Conservation (phyloP, 2,329 filamentous ascomycete species). For the Cercospora sesami region DNA sequence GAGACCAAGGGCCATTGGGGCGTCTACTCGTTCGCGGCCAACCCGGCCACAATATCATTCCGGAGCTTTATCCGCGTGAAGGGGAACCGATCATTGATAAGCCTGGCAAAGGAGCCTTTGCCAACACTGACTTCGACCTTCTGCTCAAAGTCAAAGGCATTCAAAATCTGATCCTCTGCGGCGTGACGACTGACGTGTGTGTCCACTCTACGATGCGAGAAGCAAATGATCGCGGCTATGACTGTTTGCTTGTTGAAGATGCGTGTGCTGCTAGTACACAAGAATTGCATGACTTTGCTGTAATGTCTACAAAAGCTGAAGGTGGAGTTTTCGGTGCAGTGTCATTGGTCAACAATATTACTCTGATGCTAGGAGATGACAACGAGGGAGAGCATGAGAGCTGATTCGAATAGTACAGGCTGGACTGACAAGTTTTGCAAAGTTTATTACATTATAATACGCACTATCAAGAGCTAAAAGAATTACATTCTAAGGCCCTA, state of each 20-base stretch:
- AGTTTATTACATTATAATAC: neutral
- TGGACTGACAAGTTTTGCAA: neutral
- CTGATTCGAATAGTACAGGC: neutral
- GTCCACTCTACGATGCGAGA: conserved; percentile 58
- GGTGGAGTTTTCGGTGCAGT: conserved; percentile 35
- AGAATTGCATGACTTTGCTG: conserved; percentile 44
- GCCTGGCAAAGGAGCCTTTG: conserved; percentile 55
- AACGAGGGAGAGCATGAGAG: neutral
- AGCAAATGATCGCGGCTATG: conserved; percentile 57
- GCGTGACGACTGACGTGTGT: conserved; percentile 59
- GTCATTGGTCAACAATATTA: conserved; percentile 22
- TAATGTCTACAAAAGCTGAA: conserved; percentile 50
- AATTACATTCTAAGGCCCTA: neutral
- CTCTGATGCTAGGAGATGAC: neutral
- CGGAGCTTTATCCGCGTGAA: conserved; percentile 52
- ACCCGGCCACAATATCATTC: conserved; percentile 58
- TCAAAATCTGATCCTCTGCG: conserved; percentile 55
- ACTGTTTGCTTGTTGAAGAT: conserved; percentile 55
- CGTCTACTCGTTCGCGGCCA: conserved; percentile 61
- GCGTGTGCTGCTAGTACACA: conserved; percentile 47
- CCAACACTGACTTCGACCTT: conserved; percentile 56
- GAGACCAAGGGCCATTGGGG: conserved; percentile 55
- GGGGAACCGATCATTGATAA: conserved; percentile 57
- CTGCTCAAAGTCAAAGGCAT: conserved; percentile 53
- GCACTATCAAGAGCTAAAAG: neutral